These are phyloP conservation scores for Cercospora janseana DNA, from an alignment of 2,329 filamentous ascomycete species.

Conservation along the genomic window DNA sequence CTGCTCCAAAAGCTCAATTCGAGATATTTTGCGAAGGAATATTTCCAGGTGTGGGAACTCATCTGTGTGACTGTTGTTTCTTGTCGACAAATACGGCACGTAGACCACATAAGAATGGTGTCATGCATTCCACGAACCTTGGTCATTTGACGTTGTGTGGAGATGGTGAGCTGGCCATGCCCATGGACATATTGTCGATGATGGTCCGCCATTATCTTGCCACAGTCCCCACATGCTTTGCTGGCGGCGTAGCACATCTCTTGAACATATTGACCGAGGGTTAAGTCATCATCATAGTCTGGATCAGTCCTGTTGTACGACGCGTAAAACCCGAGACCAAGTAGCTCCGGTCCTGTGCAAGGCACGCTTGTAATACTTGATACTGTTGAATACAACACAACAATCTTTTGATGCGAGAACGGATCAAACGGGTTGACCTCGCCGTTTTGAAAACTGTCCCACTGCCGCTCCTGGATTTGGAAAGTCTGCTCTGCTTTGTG, in stretches of 20 bases:
- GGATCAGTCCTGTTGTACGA: slow-evolving; percentile 74
- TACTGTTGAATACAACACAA: slow-evolving; percentile 88
- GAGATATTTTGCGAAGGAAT: slow-evolving; percentile 98
- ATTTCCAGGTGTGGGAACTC: slow-evolving; percentile 94
- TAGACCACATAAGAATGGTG: slow-evolving; percentile 95
- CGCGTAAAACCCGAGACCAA: slow-evolving; percentile 82
- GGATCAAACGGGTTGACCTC: slow-evolving; percentile 90
- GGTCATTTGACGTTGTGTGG: slow-evolving; percentile 72
- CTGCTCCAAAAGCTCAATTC: slow-evolving; percentile 95
- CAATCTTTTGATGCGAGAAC: slow-evolving; percentile 93
- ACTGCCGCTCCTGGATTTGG: slow-evolving; percentile 88
- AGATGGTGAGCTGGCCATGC: slow-evolving; percentile 86
- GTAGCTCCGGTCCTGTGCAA: slow-evolving; percentile 84
- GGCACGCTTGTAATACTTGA: slow-evolving; percentile 92
- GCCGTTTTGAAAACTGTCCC: slow-evolving; percentile 90
- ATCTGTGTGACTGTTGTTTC: slow-evolving; percentile 87
- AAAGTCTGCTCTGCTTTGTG: slow-evolving; percentile 94
- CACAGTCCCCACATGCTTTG: slow-evolving; percentile 78
- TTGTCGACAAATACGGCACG: slow-evolving; percentile 85
- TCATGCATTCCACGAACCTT: slow-evolving; percentile 65
- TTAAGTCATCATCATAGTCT: slow-evolving; percentile 79
- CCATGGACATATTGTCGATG: slow-evolving; percentile 97
- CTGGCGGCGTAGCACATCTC: slow-evolving; percentile 76
- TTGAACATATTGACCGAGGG: slow-evolving; percentile 91
- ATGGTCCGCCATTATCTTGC: slow-evolving; percentile 84